These are phyloP conservation scores for Pleurotus cornucopiae DNA, from an alignment of 768 basidiomycete species.

Conservation along the genomic window DNA sequence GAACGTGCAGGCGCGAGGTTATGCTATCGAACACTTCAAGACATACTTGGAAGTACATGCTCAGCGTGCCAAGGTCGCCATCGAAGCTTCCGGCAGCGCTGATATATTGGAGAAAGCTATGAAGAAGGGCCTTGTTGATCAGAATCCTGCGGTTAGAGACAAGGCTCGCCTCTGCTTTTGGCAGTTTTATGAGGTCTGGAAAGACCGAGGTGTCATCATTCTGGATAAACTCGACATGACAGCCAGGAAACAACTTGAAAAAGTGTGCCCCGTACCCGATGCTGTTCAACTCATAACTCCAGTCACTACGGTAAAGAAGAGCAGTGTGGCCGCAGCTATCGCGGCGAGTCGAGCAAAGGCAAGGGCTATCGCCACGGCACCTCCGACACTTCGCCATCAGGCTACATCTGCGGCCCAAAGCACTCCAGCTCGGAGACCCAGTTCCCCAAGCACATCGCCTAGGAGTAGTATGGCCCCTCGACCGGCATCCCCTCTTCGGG, in stretches of 20 bases:
- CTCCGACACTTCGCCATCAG: conserved; percentile 76
- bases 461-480: conserved; percentile 30
- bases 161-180: conserved; percentile 72
- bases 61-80: conserved; percentile 50
- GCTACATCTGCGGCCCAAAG: conserved; percentile 54
- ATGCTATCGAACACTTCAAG: conserved; percentile 65
- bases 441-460: conserved; percentile 37
- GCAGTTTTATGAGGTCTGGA: conserved; percentile 76
- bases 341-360: conserved; percentile 89
- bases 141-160: conserved; percentile 78
- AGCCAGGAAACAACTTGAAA: conserved; percentile 82
- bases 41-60: conserved; percentile 75
- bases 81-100: conserved; percentile 65
- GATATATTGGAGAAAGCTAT: conserved; percentile 74
- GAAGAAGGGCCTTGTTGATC: conserved; percentile 69
- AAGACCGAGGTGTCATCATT: conserved; percentile 58
- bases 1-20: conserved; percentile 68
- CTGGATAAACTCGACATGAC: conserved; percentile 62
- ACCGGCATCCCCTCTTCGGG: conserved; percentile 44
- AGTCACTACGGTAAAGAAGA: conserved; percentile 69
- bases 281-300: conserved; percentile 36
- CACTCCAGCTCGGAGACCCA: conserved; percentile 40
- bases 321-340: conserved; percentile 80
- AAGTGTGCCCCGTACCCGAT: conserved; percentile 66
- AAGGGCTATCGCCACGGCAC: conserved; percentile 77